Evolutionary conservation across 2,329 filamentous ascomycete species (phyloP).

Genomic region (Diplodia sapinea): DNA sequence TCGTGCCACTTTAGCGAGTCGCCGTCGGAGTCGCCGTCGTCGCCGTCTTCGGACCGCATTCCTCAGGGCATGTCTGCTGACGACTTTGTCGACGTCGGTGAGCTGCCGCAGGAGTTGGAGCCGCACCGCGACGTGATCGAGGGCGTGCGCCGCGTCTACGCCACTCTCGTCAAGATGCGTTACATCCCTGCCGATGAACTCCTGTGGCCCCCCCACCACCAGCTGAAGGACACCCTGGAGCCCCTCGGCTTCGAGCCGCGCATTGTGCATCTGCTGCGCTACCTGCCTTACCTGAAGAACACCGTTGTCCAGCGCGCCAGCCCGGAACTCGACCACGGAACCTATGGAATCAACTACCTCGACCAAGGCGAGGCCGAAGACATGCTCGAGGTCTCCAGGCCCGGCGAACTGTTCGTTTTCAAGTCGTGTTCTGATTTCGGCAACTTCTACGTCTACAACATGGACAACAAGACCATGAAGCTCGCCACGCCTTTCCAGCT

Average conservation of each 20-base stretch:
- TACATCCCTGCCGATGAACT: slow-evolving; percentile 32
- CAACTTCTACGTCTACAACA: slow-evolving; percentile 28
- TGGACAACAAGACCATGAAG: slow-evolving; percentile 19
- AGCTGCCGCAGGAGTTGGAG: slow-evolving; percentile 18
- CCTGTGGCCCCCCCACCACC: slow-evolving; percentile 30
- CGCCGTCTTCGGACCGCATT: slow-evolving; percentile 7
- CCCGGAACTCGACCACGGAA: slow-evolving; percentile 73
- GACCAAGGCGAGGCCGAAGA: slow-evolving; percentile 28
- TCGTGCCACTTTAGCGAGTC: slow-evolving; percentile 25
- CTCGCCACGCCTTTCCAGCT: slow-evolving; percentile 26
- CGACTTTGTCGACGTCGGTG: slow-evolving; percentile 9
- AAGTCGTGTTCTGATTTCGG: slow-evolving; percentile 30
- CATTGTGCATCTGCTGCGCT: slow-evolving; percentile 23
- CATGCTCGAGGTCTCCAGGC: slow-evolving; percentile 23
- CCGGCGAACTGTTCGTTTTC: slow-evolving; percentile 24
- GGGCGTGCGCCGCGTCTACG: slow-evolving; percentile 32
- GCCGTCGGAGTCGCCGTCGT: background rate
- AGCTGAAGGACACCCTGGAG: slow-evolving; percentile 11
- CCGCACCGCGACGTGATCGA: slow-evolving; percentile 26
- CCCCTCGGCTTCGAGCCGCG: slow-evolving; percentile 22
- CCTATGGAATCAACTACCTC: slow-evolving; percentile 43
- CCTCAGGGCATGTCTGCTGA: slow-evolving; percentile 18
- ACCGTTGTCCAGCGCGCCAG: slow-evolving; percentile 98
- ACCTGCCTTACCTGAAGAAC: slow-evolving; percentile 48
- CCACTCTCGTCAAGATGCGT: slow-evolving; percentile 33